Percentiles rank a stretch among this genome's conserved stretches.
Conservation (phyloP, 305 asterid species). For the Plantago rigida region DNA sequence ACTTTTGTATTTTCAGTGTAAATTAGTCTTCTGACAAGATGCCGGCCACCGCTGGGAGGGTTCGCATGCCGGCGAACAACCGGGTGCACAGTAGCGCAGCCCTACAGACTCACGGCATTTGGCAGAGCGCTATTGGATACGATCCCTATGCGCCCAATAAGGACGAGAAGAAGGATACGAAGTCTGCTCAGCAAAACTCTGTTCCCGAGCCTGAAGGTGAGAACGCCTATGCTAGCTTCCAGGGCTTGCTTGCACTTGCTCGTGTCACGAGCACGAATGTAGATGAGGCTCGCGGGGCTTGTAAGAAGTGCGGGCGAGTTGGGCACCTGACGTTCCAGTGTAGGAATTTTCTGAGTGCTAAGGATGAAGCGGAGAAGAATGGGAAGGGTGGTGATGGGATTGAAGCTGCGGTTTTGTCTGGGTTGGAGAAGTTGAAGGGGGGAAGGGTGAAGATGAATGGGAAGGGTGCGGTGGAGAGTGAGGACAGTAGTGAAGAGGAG, state of each 20-base stretch:
- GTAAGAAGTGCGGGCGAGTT: conserved; percentile 88
- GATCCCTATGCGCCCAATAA: conserved; percentile 57
- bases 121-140: conserved; percentile 97
- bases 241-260: conserved; percentile 86
- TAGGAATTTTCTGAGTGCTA: conserved; percentile 84
- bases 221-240: conserved; percentile 79
- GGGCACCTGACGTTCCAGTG: conserved; percentile 93
- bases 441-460: conserved; percentile 39
- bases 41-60: conserved; percentile 99
- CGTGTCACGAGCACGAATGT: conserved; percentile 74
- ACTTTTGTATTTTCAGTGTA: too few species aligned
- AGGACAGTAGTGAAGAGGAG: conserved; percentile 44
- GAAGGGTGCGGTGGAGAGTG: conserved; percentile 34
- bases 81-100: conserved; percentile 98
- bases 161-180: conserved; percentile 41
- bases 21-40: conserved; percentile 31
- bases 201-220: conserved; percentile 60
- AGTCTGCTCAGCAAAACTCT: conserved; percentile 31
- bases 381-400: conserved; percentile 50
- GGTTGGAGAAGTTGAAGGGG: conserved; percentile 73
- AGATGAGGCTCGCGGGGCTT: conserved; percentile 85
- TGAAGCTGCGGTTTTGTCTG: conserved; percentile 58
- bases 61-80: conserved; percentile 99
- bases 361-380: conserved; percentile 43
- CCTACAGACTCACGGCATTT: conserved; percentile 89